A percentile compares a stretch with the other conserved stretches of the same genome.
Conservation (phyloP, 352 stramenopile species). For the Globisporangium viniferum region DNA sequence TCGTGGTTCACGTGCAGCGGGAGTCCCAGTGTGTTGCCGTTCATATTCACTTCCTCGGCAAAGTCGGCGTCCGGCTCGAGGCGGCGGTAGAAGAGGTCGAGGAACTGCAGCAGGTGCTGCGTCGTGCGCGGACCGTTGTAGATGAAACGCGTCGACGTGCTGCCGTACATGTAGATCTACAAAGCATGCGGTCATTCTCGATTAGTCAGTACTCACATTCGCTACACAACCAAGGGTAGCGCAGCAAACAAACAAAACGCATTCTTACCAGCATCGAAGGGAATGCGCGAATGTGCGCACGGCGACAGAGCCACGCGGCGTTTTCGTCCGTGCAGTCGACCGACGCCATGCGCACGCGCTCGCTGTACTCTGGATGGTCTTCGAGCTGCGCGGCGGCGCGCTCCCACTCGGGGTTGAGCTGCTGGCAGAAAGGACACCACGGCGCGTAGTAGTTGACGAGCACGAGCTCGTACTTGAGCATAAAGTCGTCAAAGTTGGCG, state of each 20-base stretch:
- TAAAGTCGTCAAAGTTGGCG: conserved; percentile 72
- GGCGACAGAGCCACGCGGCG: conserved; percentile 59
- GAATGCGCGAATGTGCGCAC: conserved; percentile 70
- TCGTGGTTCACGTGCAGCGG: conserved; percentile 58
- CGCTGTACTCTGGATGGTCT: conserved; percentile 75
- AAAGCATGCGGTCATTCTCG: not conserved
- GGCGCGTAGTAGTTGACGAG: conserved; percentile 85
- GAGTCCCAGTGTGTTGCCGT: conserved; percentile 41
- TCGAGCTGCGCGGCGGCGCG: conserved; percentile 61
- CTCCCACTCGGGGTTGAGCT: conserved; percentile 78
- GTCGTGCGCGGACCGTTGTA: conserved; percentile 78
- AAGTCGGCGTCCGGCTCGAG: conserved; percentile 77
- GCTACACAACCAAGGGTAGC: not conserved
- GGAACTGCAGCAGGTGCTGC: conserved; percentile 73
- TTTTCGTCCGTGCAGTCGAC: conserved; percentile 77
- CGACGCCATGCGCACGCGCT: conserved; percentile 75
- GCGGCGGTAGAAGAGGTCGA: conserved; percentile 82
- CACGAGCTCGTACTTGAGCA: conserved; percentile 83
- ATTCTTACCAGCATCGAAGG: conserved; percentile 65
- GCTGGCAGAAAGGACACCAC: conserved; percentile 75
- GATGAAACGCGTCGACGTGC: conserved; percentile 72
- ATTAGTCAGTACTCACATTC: not conserved
- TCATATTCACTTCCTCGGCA: conserved; percentile 71
- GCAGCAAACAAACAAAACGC: not conserved
- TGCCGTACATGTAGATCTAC: conserved; percentile 84